A percentile compares a stretch with the other conserved stretches of the same genome.
These are phyloP conservation scores for Leccinum ochraceum DNA, from an alignment of 768 basidiomycete species.

Conservation along the genomic window DNA sequence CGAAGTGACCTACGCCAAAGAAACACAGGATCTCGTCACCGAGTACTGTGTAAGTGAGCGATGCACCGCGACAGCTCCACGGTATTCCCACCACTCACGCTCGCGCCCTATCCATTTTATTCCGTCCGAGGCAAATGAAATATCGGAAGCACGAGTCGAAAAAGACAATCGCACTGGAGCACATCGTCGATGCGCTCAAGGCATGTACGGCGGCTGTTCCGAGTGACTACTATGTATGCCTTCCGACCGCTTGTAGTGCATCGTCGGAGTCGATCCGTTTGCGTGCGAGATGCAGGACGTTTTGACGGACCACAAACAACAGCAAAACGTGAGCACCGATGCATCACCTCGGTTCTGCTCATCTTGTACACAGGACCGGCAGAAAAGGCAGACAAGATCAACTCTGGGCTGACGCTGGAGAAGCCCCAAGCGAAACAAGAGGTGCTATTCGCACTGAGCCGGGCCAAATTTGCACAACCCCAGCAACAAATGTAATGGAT, in stretches of 20 bases:
- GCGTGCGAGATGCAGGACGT: slow-evolving; percentile 89
- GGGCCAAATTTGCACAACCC: slow-evolving; percentile 71
- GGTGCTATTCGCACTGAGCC: slow-evolving; percentile 88
- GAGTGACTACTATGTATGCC: background rate
- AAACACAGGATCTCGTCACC: slow-evolving; percentile 94
- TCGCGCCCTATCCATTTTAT: slow-evolving; percentile 67
- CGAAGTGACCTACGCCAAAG: slow-evolving; percentile 90
- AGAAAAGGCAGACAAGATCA: slow-evolving; percentile 88
- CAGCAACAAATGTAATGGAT: slow-evolving; percentile 39
- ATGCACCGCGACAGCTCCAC: slow-evolving; percentile 17
- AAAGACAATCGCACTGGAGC: slow-evolving; percentile 98
- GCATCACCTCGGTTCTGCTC: slow-evolving; percentile 3
- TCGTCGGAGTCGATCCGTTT: slow-evolving; percentile 89
- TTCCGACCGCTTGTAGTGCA: slow-evolving; percentile 51
- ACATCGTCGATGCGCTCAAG: slow-evolving; percentile 90
- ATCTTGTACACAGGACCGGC: slow-evolving; percentile 61
- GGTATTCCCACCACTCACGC: slow-evolving; percentile 17
- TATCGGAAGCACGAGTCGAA: slow-evolving; percentile 96
- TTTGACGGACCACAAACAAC: slow-evolving; percentile 93
- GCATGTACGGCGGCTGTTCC: slow-evolving; percentile 41
- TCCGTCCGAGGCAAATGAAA: slow-evolving; percentile 97
- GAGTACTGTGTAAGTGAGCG: slow-evolving; percentile 99
- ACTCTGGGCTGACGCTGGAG: slow-evolving; percentile 87
- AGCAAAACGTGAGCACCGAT: slow-evolving; percentile 72
- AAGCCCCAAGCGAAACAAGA: slow-evolving; percentile 89